phyloP scores from a whole-genome alignment of 345 rosid genomes.

The Sonneratia caseolaris region DNA sequence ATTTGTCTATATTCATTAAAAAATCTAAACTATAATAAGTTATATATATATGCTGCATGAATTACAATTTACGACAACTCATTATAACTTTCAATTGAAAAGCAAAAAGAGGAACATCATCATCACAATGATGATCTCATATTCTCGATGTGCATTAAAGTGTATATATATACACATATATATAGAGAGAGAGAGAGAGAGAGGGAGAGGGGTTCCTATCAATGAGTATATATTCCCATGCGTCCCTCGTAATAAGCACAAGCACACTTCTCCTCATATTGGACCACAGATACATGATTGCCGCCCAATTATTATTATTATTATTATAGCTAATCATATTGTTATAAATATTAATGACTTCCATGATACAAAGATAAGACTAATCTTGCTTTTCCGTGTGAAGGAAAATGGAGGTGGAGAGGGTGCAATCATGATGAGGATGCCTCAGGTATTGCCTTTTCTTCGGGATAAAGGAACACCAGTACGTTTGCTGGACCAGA shows the following conservation, averaged over 20 bases:
- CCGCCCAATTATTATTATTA: neutral
- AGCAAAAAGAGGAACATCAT: neutral
- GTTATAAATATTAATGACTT: neutral
- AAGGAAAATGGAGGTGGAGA: too few species aligned
- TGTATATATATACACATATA: too few species aligned
- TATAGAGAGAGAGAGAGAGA: too few species aligned
- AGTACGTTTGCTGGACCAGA: neutral
- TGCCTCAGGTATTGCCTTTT: neutral
- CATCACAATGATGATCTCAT: neutral
- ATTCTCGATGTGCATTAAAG: neutral
- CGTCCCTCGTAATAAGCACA: neutral
- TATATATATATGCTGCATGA: too few species aligned
- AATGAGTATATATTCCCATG: neutral
- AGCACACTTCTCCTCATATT: neutral
- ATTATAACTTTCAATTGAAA: neutral
- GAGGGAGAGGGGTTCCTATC: neutral
- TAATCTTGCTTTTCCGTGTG: too few species aligned
- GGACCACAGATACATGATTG: neutral
- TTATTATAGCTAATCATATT: neutral
- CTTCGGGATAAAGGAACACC: neutral
- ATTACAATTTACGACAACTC: too few species aligned
- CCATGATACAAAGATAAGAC: neutral
- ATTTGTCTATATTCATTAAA: too few species aligned
- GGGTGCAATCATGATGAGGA: neutral
- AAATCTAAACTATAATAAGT: too few species aligned